phyloP scores from a whole-genome alignment of 495 filamentous ascomycete species.

The Penicillium cosmopolitanum region DNA sequence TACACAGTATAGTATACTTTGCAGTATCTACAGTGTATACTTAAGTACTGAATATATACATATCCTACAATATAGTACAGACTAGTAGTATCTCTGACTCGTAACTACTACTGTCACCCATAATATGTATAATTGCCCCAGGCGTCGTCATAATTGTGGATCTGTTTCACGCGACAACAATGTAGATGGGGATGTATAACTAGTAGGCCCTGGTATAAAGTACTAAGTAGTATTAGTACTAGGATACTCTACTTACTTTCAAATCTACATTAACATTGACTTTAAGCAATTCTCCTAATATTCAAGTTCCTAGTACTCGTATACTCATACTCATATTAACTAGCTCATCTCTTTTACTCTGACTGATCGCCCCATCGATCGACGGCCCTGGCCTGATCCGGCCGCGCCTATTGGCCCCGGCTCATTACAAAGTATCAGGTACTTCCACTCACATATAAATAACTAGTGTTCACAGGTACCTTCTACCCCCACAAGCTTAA shows the following conservation, averaged over 20 bases:
- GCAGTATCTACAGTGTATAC: too few relatives aligned
- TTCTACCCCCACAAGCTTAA: conserved; percentile 23
- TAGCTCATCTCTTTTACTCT: neutral
- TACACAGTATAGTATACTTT: too few relatives aligned
- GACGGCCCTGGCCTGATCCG: conserved; percentile 30
- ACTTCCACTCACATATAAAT: neutral
- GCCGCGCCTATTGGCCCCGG: conserved; percentile 20
- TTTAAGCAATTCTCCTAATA: too few relatives aligned
- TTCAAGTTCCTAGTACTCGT: neutral
- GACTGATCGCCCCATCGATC: conserved; percentile 13
- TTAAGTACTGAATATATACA: neutral
- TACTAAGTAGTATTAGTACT: too few relatives aligned
- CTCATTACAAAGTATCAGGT: neutral
- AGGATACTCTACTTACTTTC: neutral
- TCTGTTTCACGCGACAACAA: conserved; percentile 11
- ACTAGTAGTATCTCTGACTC: too few relatives aligned
- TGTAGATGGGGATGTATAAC: too few relatives aligned
- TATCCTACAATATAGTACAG: neutral
- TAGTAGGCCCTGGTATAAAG: too few relatives aligned
- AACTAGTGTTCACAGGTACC: neutral
- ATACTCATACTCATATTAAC: neutral
- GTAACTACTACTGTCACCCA: neutral
- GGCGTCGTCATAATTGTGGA: conserved; percentile 24
- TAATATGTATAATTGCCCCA: neutral
- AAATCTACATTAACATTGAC: too few relatives aligned